Percentiles rank a stretch among this genome's conserved stretches.
Conservation (phyloP, 176 grass and related monocot species). For the Melocanna baccifera region DNA sequence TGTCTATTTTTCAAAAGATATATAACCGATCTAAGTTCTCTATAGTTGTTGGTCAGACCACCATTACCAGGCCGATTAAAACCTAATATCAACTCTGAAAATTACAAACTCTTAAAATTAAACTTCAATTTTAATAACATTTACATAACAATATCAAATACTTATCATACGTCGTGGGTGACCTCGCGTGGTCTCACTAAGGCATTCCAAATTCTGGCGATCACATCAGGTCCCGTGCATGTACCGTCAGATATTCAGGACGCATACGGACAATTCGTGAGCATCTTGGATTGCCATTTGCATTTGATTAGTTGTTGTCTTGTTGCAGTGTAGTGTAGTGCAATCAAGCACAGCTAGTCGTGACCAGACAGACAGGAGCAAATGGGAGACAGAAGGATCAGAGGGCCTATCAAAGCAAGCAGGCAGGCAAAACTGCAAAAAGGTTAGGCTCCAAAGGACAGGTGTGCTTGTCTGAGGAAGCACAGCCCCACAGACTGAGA, state of each 20-base stretch:
- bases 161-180: too few relatives aligned
- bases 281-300: conserved; percentile 16
- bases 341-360: background rate
- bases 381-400: conserved; percentile 3
- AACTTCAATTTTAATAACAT: too few relatives aligned
- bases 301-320: background rate
- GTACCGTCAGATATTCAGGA: background rate
- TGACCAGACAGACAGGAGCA: background rate
- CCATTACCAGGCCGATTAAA: too few relatives aligned
- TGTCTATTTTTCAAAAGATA: too few relatives aligned
- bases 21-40: too few relatives aligned
- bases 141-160: too few relatives aligned
- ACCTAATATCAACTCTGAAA: too few relatives aligned
- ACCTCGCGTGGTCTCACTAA: background rate
- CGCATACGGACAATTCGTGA: background rate
- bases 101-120: too few relatives aligned
- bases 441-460: background rate
- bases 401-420: background rate
- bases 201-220: background rate
- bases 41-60: too few relatives aligned
- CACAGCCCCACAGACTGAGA: background rate
- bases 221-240: background rate
- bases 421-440: background rate
- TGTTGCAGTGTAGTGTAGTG: background rate
- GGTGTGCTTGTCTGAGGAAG: background rate